phyloP scores from a whole-genome alignment of 345 rosid species.

The Citrus reticulata region DNA sequence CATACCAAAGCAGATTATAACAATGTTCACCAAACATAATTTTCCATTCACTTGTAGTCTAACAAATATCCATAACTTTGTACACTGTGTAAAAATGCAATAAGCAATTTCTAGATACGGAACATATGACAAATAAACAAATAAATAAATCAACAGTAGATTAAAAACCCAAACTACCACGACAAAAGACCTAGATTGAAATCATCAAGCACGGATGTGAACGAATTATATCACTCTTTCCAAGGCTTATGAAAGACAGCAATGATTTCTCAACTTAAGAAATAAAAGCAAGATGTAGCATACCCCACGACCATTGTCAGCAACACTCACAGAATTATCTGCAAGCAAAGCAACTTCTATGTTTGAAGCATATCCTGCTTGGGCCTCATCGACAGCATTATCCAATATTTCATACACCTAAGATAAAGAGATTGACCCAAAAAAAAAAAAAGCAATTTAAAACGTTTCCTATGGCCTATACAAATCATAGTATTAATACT shows the following conservation, averaged over 20 bases:
- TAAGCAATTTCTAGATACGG: neutral
- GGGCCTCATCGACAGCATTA: slow-evolving; percentile 98
- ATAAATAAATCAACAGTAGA: neutral
- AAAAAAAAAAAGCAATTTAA: neutral
- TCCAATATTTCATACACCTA: slow-evolving; percentile 98
- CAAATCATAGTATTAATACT: neutral
- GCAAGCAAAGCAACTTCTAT: slow-evolving; percentile 60
- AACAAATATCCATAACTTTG: neutral
- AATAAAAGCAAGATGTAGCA: slow-evolving; percentile 20
- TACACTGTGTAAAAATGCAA: neutral
- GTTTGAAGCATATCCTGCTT: slow-evolving; percentile 88
- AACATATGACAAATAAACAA: too few species aligned
- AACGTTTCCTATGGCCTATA: neutral
- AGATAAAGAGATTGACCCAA: slow-evolving; percentile 5
- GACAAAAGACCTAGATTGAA: neutral
- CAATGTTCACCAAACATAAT: neutral
- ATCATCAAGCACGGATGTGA: neutral
- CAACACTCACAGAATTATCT: slow-evolving; percentile 82
- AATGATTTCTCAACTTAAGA: neutral
- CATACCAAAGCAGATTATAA: neutral
- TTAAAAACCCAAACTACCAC: neutral
- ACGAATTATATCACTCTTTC: neutral
- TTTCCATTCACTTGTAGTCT: neutral
- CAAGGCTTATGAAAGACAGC: neutral
- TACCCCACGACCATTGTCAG: slow-evolving; percentile 99